Conservation (phyloP, 2,329 filamentous ascomycete genomes). For the Chaetomium sp. region DNA sequence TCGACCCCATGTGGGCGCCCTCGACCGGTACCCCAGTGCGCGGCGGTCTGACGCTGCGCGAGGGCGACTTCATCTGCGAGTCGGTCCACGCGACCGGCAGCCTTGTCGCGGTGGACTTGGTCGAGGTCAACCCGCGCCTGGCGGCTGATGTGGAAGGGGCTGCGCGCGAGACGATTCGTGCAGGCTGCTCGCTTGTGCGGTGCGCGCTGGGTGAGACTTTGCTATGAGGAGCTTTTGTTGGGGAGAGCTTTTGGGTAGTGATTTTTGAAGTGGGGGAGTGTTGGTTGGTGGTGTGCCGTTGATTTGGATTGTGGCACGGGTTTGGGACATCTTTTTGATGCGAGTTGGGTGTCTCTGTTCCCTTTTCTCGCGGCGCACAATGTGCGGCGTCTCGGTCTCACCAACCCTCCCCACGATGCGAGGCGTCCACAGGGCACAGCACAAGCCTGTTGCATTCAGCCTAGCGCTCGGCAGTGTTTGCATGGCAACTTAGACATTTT, state of each 20-base stretch:
- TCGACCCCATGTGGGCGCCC: slow-evolving; percentile 94
- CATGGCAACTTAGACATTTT: too few species aligned
- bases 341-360: too few species aligned
- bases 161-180: slow-evolving; percentile 78
- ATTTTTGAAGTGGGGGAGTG: too few species aligned
- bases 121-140: slow-evolving; percentile 72
- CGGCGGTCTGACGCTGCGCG: slow-evolving; percentile 84
- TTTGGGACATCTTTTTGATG: background rate
- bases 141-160: slow-evolving; percentile 54
- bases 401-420: too few species aligned
- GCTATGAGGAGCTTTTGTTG: slow-evolving; percentile 45
- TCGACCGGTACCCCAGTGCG: slow-evolving; percentile 93
- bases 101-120: slow-evolving; percentile 72
- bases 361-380: background rate
- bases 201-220: slow-evolving; percentile 90
- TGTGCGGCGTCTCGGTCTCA: too few species aligned
- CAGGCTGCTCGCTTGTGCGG: slow-evolving; percentile 83
- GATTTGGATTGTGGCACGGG: background rate
- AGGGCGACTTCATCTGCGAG: slow-evolving; percentile 96
- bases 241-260: too few species aligned
- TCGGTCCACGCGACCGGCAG: slow-evolving; percentile 73
- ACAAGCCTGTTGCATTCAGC: too few species aligned
- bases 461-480: too few species aligned
- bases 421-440: too few species aligned
- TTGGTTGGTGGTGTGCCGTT: background rate